Evolutionary conservation across 2,329 filamentous ascomycete species (phyloP).

Genomic region (Huntiella savannae): DNA sequence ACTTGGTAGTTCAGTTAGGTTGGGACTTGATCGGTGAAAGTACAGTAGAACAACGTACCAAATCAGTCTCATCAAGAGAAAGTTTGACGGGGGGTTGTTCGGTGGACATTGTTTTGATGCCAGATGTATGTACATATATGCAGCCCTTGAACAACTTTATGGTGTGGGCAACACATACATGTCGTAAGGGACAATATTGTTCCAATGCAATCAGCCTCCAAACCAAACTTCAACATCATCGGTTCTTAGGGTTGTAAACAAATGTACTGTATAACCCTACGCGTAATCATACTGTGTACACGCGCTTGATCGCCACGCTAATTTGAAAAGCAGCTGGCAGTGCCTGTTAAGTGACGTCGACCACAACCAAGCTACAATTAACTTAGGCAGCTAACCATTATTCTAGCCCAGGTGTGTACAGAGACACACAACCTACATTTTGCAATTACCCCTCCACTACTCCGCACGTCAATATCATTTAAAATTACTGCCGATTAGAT

Average conservation of each 20-base stretch:
- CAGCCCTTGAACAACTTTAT: too few species aligned
- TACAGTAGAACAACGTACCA: not conserved
- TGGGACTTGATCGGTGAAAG: not conserved
- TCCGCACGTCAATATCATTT: not conserved
- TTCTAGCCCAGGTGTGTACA: not conserved
- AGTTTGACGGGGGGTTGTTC: slow-evolving; percentile 4
- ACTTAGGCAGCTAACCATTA: not conserved
- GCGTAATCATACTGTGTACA: not conserved
- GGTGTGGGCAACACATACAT: too few species aligned
- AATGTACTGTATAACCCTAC: too few species aligned
- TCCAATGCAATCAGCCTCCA: too few species aligned
- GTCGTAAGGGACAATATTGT: not conserved
- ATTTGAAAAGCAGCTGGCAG: not conserved
- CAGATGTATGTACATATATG: not conserved
- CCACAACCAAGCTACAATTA: not conserved
- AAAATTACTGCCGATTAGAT: not conserved
- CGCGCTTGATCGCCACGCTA: not conserved
- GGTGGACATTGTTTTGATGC: not conserved
- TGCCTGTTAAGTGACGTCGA: not conserved
- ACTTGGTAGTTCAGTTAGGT: slow-evolving; percentile 17
- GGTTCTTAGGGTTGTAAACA: too few species aligned
- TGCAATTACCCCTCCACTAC: not conserved
- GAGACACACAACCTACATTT: not conserved
- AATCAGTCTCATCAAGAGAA: not conserved
- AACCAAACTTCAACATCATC: too few species aligned